Evolutionary conservation across 495 filamentous ascomycete species (phyloP).

Genomic region (Neurospora africana): DNA sequence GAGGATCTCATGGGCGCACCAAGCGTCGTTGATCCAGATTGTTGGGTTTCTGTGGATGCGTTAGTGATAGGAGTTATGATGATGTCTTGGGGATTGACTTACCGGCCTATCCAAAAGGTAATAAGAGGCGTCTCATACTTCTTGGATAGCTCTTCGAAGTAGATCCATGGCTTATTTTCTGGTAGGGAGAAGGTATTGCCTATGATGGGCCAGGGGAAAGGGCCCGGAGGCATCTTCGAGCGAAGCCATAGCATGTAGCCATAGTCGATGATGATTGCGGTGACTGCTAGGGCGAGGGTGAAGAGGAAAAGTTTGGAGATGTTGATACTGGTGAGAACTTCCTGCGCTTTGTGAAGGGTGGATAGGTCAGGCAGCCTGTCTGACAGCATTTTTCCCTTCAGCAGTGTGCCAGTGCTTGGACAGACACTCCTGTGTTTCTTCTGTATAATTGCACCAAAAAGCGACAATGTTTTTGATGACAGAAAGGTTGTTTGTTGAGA

Average conservation of each 20-base stretch:
- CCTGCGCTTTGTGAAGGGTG: conserved; percentile 13
- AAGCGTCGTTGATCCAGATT: conserved; percentile 56
- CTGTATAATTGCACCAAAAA: not conserved
- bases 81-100: not conserved
- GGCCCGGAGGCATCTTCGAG: conserved; percentile 47
- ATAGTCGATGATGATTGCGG: conserved; percentile 36
- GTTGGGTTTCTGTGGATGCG: conserved; percentile 40
- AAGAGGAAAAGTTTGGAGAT: conserved; percentile 10
- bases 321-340: conserved; percentile 4
- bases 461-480: not conserved
- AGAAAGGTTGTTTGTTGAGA: not conserved
- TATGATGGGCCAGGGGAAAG: conserved; percentile 36
- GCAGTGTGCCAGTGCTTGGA: not conserved
- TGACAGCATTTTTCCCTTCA: conserved; percentile 13
- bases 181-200: conserved; percentile 52
- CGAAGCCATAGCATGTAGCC: conserved; percentile 38
- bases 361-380: conserved; percentile 11
- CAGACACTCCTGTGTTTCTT: not conserved
- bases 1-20: conserved; percentile 44
- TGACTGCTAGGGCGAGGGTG: conserved; percentile 16
- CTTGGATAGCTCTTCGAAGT: conserved; percentile 50
- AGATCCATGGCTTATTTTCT: conserved; percentile 53
- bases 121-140: conserved; percentile 42
- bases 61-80: not conserved
- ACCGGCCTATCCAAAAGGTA: conserved; percentile 54